Conservation (phyloP, 371 early-diverging fungal genomes). For the Cladochytrium tenue region DNA sequence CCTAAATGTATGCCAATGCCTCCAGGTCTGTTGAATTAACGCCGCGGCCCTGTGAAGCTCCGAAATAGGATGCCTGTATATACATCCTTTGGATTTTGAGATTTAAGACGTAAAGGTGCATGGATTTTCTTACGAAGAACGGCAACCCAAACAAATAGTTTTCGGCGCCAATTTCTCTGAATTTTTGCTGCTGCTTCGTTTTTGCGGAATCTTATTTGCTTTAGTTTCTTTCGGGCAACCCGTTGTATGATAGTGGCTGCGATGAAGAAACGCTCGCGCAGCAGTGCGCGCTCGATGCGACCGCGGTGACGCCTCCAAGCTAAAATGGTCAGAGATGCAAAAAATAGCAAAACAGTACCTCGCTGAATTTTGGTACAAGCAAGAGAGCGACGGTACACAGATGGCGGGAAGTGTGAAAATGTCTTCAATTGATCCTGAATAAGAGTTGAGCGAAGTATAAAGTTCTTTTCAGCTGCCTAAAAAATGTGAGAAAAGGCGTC, state of each 20-base stretch:
- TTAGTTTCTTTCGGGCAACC: conserved; percentile 45
- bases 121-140: conserved; percentile 36
- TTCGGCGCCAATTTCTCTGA: conserved; percentile 49
- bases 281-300: conserved; percentile 31
- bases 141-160: conserved; percentile 46
- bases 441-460: conserved; percentile 21
- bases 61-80: conserved; percentile 47
- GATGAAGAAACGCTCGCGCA: conserved; percentile 39
- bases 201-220: conserved; percentile 37
- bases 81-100: conserved; percentile 27
- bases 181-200: conserved; percentile 48
- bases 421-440: conserved; percentile 33
- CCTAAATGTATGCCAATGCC: conserved; percentile 49
- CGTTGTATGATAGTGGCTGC: conserved; percentile 55
- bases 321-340: conserved; percentile 2
- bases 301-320: conserved; percentile 48
- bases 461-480: conserved; percentile 48
- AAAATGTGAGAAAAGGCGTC: not conserved
- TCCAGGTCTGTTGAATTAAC: conserved; percentile 48
- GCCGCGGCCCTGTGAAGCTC: conserved; percentile 48
- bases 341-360: conserved; percentile 18
- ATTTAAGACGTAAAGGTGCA: not conserved
- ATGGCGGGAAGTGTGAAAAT: conserved; percentile 58
- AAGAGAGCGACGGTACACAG: conserved; percentile 49
- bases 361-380: conserved; percentile 52